Conservation (phyloP, 169 alveolate species). For the Theileria equi region DNA sequence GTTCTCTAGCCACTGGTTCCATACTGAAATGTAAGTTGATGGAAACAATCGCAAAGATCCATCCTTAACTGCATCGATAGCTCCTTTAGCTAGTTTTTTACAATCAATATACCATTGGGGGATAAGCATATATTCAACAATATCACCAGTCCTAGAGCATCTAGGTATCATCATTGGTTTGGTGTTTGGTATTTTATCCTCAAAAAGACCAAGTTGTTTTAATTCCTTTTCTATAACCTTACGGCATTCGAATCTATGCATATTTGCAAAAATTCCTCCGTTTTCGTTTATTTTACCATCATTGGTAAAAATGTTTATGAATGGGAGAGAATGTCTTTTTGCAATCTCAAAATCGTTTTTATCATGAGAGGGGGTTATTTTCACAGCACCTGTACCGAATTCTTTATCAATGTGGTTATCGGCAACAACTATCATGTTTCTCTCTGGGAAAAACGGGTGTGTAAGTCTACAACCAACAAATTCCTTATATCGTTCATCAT, state of each 20-base stretch:
- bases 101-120: conserved; percentile 99
- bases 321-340: conserved; percentile 87
- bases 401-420: conserved; percentile 96
- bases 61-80: conserved; percentile 87
- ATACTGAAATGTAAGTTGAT: conserved; percentile 87
- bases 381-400: conserved; percentile 99
- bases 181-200: conserved; percentile 83
- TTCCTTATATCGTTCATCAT: conserved; percentile 90
- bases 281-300: conserved; percentile 93
- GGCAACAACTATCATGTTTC: conserved; percentile 90
- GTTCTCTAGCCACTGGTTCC: conserved; percentile 97
- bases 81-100: conserved; percentile 89
- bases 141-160: conserved; percentile 97
- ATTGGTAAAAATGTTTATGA: conserved; percentile 90
- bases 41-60: conserved; percentile 93
- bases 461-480: conserved; percentile 93
- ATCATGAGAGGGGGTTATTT: conserved; percentile 99
- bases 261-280: conserved; percentile 94
- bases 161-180: conserved; percentile 95
- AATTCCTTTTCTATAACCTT: conserved; percentile 87
- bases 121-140: conserved; percentile 95
- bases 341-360: conserved; percentile 98
- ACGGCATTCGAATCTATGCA: conserved; percentile 95
- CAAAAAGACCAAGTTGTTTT: conserved; percentile 84
- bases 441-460: conserved; percentile 96